Conservation (phyloP, 441 rosid genomes). For the Populus hybrid region DNA sequence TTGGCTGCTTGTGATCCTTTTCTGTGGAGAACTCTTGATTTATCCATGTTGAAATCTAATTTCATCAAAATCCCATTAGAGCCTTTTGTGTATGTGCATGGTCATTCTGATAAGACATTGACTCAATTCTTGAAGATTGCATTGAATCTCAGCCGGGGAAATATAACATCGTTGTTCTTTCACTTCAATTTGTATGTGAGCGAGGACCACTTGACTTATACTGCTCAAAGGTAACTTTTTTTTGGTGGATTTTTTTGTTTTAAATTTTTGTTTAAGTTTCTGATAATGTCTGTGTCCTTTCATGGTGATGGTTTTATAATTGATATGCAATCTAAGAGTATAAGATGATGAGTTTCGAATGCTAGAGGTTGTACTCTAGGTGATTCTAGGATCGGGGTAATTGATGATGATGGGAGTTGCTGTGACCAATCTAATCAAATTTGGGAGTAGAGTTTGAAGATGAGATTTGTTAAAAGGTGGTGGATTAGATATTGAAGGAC, state of each 20-base stretch:
- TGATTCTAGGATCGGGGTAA: not conserved
- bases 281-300: not conserved
- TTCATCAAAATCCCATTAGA: constrained; percentile 66
- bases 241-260: not conserved
- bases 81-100: constrained; percentile 74
- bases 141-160: constrained; percentile 65
- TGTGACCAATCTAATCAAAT: not conserved
- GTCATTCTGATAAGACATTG: constrained; percentile 48
- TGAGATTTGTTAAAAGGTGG: not conserved
- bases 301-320: not conserved
- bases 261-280: constrained; percentile 1
- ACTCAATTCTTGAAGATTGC: constrained; percentile 58
- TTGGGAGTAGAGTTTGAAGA: not conserved
- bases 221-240: constrained; percentile 60
- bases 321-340: not conserved
- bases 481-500: not conserved
- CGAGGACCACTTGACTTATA: constrained; percentile 74
- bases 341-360: not conserved
- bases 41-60: constrained; percentile 61
- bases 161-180: constrained; percentile 55
- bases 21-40: constrained; percentile 76
- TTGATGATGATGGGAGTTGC: not conserved
- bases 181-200: constrained; percentile 63
- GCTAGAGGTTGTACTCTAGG: not conserved
- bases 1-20: constrained; percentile 74